Evolutionary conservation across 2,329 filamentous ascomycete species (phyloP).

Genomic region (Stromatinia cepivora): DNA sequence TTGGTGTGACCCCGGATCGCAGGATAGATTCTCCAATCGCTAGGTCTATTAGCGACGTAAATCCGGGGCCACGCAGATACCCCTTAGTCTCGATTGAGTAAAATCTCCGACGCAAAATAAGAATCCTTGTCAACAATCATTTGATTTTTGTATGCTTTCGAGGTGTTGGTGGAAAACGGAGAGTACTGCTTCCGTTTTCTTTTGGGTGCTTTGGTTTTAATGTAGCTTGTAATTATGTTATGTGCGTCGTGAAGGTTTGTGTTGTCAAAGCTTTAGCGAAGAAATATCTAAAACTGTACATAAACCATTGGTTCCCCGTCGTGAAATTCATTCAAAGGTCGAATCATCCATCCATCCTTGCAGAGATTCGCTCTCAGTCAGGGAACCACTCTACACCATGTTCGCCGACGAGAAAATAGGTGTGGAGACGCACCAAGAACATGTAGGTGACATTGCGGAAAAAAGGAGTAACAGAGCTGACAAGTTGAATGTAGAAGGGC

Average conservation of each 20-base stretch:
- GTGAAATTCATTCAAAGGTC: neutral
- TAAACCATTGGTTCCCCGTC: neutral
- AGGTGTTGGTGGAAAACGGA: neutral
- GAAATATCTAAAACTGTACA: neutral
- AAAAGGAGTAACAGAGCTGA: neutral
- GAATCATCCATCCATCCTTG: neutral
- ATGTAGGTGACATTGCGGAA: neutral
- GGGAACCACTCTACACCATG: neutral
- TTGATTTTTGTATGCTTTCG: neutral
- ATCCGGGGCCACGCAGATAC: neutral
- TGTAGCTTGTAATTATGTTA: neutral
- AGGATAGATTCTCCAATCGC: neutral
- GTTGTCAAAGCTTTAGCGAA: neutral
- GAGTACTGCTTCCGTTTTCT: constrained; percentile 1
- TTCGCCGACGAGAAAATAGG: neutral
- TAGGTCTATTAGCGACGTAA: neutral
- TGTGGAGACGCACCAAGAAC: neutral
- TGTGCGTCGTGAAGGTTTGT: neutral
- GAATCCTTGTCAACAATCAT: neutral
- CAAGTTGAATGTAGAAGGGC: neutral
- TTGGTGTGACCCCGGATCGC: neutral
- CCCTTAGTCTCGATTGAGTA: neutral
- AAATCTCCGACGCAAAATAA: neutral
- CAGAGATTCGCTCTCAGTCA: neutral
- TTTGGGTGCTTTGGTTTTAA: neutral